Evolutionary conservation across 2,329 filamentous ascomycete genomes (phyloP), one percentile per base, ranked within the genome.

Genomic region (Monosporascus sp.): DNA sequence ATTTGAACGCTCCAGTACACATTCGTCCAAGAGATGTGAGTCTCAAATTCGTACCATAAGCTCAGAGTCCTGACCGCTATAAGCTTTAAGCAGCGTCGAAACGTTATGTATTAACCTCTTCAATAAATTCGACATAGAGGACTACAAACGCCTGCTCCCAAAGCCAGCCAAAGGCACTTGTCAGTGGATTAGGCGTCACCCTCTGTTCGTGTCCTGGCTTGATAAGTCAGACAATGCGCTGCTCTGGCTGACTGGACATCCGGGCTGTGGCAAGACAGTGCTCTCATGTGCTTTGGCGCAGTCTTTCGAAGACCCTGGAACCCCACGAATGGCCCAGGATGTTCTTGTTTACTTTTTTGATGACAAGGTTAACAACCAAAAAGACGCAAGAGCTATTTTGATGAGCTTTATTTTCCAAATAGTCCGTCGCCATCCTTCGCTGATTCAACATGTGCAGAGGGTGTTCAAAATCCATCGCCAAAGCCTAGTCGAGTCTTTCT

Each of bases 221-320:
- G 56, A 56, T 11, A 57, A 63, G n/a, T 54, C 60, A 22, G 52
- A 60, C 35, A 64, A 59, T n/a, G 59, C 60, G 31, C 55, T 72
- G 2, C 62, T 73, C 14, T 72, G 68, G 70, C 59, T 73, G 11
- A 72, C 61, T 22, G 70, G 70, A 5, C 62, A 70, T 58, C 64
- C 70, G 19, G 69, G 70, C 5, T 72, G 63, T 51, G 69, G 70
- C 19, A 74, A 72, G 54, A 72, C 70, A 19, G 68, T 66, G 27
- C 59, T 72, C 5, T 72, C 70, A 14, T 58, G 52, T 7, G 71
- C 68, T 55, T 52, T 74, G 14, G 60, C 64, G 31, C 62, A 69
- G 37, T 57, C 69, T 45, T 55, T 72, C 17, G 54, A 59, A 51
- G 53, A 49, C n/a, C 46, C 52, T 22, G 37, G 51, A 26, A 46